Evolutionary conservation across 2,329 filamentous ascomycete genomes (phyloP), one percentile per base, ranked within the genome.

Genomic region (Piedraia hortae): DNA sequence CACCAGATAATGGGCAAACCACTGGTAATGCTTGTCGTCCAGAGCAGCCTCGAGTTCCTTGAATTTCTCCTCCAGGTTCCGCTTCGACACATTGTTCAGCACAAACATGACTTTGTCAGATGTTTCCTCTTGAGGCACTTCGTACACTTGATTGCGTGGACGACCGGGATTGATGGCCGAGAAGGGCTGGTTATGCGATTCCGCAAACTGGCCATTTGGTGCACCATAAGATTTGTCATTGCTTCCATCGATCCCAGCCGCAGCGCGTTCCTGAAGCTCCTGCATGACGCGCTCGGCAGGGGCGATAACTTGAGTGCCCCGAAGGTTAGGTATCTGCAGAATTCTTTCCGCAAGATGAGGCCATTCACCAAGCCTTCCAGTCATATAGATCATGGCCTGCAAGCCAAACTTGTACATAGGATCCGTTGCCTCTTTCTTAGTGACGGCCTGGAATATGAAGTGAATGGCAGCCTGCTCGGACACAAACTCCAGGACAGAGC

Each of bases 351-450:
- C 93, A 36, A 91, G 88, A 2, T 73, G 74, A n/a, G 78, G 77
- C 85, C 85, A 97, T 40, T 97, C 85, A 4, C 65, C 59, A 21
- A 97, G 63, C 18, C 85, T 65, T 17, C 63, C 58, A 24, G 77
- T 67, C 24, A 93, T 61, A 43, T 93, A 78, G 42, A 91, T 69
- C 28, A 97, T 59, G 9, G 85, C 85, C 42, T 97, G 85, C 7
- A 97, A 58, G 6, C 88, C 85, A 41, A 97, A 97, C 37, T 91
- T 90, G 53, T 85, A 93, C 85, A 97, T 93, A 1, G 75, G 67
- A 28, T 80, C 67, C 14, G 88, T 72, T 1, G 72, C 64, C 14
- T 59, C 51, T 36, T 85, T 75, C 31, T 90, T 78, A 31, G 75
- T 62, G 12, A 97, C 78, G 7, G 85, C 77, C 43, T 97, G 80